Evolutionary conservation across 768 basidiomycete genomes (phyloP).

Genomic region (Rhizopogon vesiculosus): DNA sequence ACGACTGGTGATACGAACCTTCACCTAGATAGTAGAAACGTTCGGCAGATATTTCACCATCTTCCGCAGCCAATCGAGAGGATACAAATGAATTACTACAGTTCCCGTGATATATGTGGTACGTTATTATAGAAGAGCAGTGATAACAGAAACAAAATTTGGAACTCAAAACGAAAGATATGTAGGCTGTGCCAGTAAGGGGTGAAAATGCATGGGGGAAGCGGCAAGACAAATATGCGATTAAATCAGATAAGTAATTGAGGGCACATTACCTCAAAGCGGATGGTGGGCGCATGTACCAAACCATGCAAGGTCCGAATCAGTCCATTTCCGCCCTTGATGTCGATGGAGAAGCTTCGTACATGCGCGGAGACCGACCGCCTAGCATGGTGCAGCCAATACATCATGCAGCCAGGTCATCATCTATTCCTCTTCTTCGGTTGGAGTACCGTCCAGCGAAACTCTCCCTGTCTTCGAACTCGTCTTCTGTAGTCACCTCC

Average conservation of each 20-base stretch:
- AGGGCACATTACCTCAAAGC: not conserved
- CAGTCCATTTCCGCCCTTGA: conserved; percentile 11
- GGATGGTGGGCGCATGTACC: conserved; percentile 1
- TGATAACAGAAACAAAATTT: conserved; percentile 2
- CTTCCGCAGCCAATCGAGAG: not conserved
- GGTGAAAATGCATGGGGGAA: conserved; percentile 4
- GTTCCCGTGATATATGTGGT: conserved; percentile 18
- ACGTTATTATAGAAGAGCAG: conserved; percentile 16
- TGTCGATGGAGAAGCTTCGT: not conserved
- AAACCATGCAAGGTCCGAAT: conserved; percentile 16
- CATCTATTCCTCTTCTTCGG: conserved; percentile 40
- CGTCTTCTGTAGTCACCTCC: conserved; percentile 66
- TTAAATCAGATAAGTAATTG: not conserved
- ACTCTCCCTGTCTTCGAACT: conserved; percentile 60
- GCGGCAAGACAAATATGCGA: conserved; percentile 3
- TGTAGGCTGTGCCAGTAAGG: not conserved
- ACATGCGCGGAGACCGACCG: not conserved
- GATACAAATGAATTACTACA: conserved; percentile 15
- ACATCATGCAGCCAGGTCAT: conserved; percentile 28
- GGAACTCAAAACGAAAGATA: not conserved
- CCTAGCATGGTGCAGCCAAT: not conserved
- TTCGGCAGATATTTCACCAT: not conserved
- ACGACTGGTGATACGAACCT: conserved; percentile 56
- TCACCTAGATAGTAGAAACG: not conserved
- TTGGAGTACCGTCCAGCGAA: conserved; percentile 71